Conservation (phyloP, 768 basidiomycete species). For the Tephrocybe sp. region DNA sequence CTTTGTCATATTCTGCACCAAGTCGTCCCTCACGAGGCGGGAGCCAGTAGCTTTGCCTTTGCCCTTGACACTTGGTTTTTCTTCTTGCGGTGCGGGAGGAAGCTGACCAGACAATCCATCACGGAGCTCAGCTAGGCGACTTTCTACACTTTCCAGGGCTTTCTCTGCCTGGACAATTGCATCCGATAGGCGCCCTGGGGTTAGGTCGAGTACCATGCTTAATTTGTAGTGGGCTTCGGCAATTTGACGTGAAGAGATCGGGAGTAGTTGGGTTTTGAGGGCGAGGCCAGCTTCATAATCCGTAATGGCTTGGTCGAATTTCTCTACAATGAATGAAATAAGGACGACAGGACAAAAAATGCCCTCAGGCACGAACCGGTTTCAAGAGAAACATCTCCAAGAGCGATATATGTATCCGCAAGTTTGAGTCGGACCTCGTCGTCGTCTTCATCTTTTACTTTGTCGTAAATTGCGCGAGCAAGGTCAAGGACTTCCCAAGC, state of each 20-base stretch:
- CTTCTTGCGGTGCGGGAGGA: conserved; percentile 29
- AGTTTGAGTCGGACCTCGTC: conserved; percentile 75
- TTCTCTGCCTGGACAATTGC: conserved; percentile 81
- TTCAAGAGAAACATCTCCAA: conserved; percentile 97
- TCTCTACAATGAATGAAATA: conserved; percentile 54
- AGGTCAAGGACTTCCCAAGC: conserved; percentile 98
- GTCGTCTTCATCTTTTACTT: conserved; percentile 50
- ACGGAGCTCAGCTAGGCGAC: conserved; percentile 61
- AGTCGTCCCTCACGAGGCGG: conserved; percentile 49
- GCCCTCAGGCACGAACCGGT: conserved; percentile 69
- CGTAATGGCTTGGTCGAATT: conserved; percentile 91
- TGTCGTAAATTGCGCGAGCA: conserved; percentile 83
- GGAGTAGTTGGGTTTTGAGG: conserved; percentile 73
- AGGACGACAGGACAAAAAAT: not conserved
- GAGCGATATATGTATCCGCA: conserved; percentile 86
- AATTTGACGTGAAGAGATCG: conserved; percentile 88
- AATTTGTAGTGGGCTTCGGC: conserved; percentile 95
- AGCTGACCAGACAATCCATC: conserved; percentile 42
- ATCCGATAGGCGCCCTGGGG: conserved; percentile 78
- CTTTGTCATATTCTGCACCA: conserved; percentile 65
- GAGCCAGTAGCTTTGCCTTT: conserved; percentile 68
- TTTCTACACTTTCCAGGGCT: conserved; percentile 76
- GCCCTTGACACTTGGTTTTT: conserved; percentile 50
- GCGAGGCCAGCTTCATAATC: conserved; percentile 81
- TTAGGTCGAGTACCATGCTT: conserved; percentile 90